Conservation (phyloP, 2,329 filamentous ascomycete species). For the Fusarium sp. region DNA sequence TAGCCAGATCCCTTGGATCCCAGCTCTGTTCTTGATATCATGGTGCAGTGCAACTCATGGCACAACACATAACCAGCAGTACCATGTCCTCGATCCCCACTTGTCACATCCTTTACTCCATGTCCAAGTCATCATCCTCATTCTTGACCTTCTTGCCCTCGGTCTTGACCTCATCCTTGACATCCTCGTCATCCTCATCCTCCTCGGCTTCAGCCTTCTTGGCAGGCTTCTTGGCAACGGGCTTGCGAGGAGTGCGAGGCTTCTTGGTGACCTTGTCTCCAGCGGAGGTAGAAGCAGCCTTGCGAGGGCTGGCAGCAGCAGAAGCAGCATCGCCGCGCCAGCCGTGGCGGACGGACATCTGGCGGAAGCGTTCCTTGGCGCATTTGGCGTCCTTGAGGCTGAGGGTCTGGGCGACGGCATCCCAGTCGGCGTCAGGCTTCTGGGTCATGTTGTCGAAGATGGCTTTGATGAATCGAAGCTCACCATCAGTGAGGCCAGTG, state of each 20-base stretch:
- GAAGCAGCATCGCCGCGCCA: slow-evolving; percentile 49
- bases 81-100: neutral
- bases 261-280: slow-evolving; percentile 51
- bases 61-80: neutral
- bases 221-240: slow-evolving; percentile 46
- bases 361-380: slow-evolving; percentile 56
- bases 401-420: slow-evolving; percentile 51
- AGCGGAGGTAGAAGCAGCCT: slow-evolving; percentile 38
- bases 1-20: slow-evolving; percentile 15
- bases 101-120: neutral
- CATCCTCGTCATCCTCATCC: slow-evolving; percentile 31
- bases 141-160: slow-evolving; percentile 16
- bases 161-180: slow-evolving; percentile 3
- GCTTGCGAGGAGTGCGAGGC: slow-evolving; percentile 44
- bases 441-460: slow-evolving; percentile 57
- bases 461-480: slow-evolving; percentile 55
- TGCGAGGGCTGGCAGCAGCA: slow-evolving; percentile 44
- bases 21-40: neutral
- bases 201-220: slow-evolving; percentile 49
- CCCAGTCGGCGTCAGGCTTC: slow-evolving; percentile 57
- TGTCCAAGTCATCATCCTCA: slow-evolving; percentile 2
- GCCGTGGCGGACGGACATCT: slow-evolving; percentile 55
- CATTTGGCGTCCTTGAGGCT: slow-evolving; percentile 57
- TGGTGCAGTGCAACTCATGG: neutral
- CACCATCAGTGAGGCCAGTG: slow-evolving; percentile 49